Conservation (phyloP, 2,329 filamentous ascomycete species). For the Zelopaecilomyces penicillatus region DNA sequence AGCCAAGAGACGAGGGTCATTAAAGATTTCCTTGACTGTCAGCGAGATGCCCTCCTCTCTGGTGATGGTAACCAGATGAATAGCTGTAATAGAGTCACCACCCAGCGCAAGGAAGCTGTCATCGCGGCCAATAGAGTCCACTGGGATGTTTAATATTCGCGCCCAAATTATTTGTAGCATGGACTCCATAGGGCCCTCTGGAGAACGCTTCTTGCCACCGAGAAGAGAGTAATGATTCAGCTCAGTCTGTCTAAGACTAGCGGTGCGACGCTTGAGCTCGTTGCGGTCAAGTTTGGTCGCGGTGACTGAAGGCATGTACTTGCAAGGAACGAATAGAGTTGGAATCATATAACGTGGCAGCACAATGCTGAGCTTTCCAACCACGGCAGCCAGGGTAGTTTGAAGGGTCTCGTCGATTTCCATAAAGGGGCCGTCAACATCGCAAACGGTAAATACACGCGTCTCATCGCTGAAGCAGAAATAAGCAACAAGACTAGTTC, state of each 20-base stretch:
- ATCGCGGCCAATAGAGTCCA: constrained; percentile 16
- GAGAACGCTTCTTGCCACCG: constrained; percentile 10
- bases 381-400: no score
- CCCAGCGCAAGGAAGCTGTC: constrained; percentile 33
- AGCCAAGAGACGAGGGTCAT: constrained; percentile 1
- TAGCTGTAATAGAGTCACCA: constrained; percentile 36
- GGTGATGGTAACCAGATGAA: constrained; percentile 31
- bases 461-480: no score
- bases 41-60: constrained; percentile 13
- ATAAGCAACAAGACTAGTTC: no score
- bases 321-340: constrained; percentile 7
- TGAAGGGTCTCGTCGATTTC: no score
- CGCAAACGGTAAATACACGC: no score
- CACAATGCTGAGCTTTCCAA: background rate
- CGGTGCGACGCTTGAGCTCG: background rate
- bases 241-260: constrained; percentile 2
- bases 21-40: constrained; percentile 8
- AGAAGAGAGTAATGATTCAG: constrained; percentile 15
- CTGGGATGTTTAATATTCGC: background rate
- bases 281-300: constrained; percentile 8
- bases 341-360: constrained; percentile 16
- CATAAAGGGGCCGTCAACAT: no score
- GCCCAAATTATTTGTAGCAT: constrained; percentile 1
- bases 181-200: constrained; percentile 13
- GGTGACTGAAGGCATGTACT: no score